Percentiles rank a stretch among this genome's conserved stretches.
Conservation (phyloP, 108 stramenopile species). For the Conticribra weissflogii region DNA sequence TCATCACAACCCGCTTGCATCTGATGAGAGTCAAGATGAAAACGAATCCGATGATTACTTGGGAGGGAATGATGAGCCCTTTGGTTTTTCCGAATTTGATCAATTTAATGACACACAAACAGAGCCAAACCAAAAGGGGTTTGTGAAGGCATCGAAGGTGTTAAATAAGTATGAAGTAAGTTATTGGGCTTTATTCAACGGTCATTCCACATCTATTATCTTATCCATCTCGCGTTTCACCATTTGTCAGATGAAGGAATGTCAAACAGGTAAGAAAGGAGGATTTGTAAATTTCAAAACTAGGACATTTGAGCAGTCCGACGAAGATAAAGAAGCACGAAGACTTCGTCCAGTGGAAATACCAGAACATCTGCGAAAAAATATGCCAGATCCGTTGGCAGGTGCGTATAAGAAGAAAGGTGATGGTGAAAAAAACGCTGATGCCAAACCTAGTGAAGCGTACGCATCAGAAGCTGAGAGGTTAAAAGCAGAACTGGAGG, state of each 20-base stretch:
- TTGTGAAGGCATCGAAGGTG: conserved; percentile 56
- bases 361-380: conserved; percentile 58
- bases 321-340: conserved; percentile 27
- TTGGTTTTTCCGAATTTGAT: conserved; percentile 21
- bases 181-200: background rate
- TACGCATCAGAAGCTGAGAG: conserved; percentile 45
- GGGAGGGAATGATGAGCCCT: conserved; percentile 25
- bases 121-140: conserved; percentile 32
- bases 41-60: conserved; percentile 32
- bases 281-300: conserved; percentile 52
- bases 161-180: conserved; percentile 56
- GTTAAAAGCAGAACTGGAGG: conserved; percentile 52
- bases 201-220: too few relatives aligned
- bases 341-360: conserved; percentile 42
- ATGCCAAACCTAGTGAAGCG: conserved; percentile 5
- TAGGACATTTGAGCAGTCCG: conserved; percentile 25
- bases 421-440: conserved; percentile 11
- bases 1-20: conserved; percentile 32
- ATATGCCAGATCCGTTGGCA: conserved; percentile 47
- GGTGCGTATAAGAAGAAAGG: conserved; percentile 37
- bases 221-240: too few relatives aligned
- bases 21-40: conserved; percentile 38
- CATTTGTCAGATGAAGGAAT: conserved; percentile 29
- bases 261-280: conserved; percentile 39
- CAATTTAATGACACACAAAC: conserved; percentile 16